These are phyloP conservation scores for Solanum ahanhuiri DNA, from an alignment of 257 asterid genomes.

Conservation along the genomic window DNA sequence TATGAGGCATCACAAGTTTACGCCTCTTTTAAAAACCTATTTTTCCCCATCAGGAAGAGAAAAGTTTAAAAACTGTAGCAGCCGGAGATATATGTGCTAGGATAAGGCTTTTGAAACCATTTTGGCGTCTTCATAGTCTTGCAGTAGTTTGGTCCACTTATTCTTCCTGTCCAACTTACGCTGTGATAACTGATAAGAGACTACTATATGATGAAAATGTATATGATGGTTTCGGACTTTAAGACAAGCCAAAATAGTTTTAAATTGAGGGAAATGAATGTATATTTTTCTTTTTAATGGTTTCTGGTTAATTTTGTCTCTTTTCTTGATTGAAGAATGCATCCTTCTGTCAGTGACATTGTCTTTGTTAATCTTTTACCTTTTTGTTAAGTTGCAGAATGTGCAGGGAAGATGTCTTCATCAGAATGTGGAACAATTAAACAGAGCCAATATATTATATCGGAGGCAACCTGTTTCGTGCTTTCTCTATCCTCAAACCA, in stretches of 20 bases:
- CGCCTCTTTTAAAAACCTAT: not conserved
- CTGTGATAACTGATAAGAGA: not conserved
- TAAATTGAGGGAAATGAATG: not conserved
- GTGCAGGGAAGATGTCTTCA: constrained; percentile 35
- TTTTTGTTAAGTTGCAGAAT: constrained; percentile 37
- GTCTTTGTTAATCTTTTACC: not conserved
- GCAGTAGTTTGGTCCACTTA: not conserved
- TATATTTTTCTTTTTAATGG: not conserved
- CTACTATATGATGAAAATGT: not conserved
- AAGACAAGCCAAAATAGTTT: not conserved
- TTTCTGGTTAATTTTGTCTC: not conserved
- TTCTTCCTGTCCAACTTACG: not conserved
- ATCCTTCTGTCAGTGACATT: not conserved
- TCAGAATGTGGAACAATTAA: constrained; percentile 22
- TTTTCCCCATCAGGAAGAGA: not conserved
- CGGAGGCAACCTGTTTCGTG: constrained; percentile 37
- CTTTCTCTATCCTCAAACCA: constrained; percentile 47
- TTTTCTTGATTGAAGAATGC: not conserved
- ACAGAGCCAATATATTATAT: constrained; percentile 17
- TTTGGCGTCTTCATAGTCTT: not conserved
- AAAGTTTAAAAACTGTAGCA: not conserved
- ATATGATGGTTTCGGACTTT: not conserved
- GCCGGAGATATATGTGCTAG: not conserved
- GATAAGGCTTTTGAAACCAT: not conserved
- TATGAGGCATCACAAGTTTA: not conserved